Base-by-base conservation (phyloP, 305 asterid species). In the Fraxinus angustifolia region DNA sequence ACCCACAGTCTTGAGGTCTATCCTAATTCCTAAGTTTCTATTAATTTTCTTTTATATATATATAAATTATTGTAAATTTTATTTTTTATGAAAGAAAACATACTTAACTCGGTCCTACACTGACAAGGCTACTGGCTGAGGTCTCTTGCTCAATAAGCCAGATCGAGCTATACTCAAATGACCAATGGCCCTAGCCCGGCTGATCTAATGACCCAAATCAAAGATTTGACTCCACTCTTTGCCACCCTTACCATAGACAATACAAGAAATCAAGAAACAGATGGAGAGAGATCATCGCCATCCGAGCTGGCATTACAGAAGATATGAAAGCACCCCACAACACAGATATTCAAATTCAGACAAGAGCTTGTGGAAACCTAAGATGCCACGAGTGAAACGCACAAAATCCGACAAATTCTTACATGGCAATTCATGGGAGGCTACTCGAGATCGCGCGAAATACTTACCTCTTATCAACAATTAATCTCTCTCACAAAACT, bases 401-500 rank as follows among this genome's bases (percentile, higher is more conserved):
- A 74, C 10, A 45, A 53, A 78, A 65, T 17, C 88, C 92, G 89
- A 82, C 73, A 7, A 0, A 0, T 14, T 16, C 74, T 87, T 90
- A 92, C 95, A 85, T 91, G 98, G 89, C 94, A 56, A 6, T 21
- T 12, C 58, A 58, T 77, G 79, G 91, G 50, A 88, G 95, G 98
- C 31, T 62, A 34, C 82, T 60, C 76, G 78, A 85, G 98, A 94
- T 94, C 89, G 92, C 93, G 91, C 86, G 84, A 30, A 82, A 53
- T 58, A 62, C 58, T 70, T 40, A 45, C 89, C 96, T 84, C 95
- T 93, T 93, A 90, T 91, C 98, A 85, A 45, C 73, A 60, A 82
- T 68, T 67, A 78, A 79, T 75, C 87, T 50, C 82, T 42, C 82
- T 14, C 82, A 73, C 45, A 42, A 71, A 48, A 21, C 36, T 10